Base-by-base conservation (phyloP, 768 basidiomycete genomes). In the Lactarius psammicola region DNA sequence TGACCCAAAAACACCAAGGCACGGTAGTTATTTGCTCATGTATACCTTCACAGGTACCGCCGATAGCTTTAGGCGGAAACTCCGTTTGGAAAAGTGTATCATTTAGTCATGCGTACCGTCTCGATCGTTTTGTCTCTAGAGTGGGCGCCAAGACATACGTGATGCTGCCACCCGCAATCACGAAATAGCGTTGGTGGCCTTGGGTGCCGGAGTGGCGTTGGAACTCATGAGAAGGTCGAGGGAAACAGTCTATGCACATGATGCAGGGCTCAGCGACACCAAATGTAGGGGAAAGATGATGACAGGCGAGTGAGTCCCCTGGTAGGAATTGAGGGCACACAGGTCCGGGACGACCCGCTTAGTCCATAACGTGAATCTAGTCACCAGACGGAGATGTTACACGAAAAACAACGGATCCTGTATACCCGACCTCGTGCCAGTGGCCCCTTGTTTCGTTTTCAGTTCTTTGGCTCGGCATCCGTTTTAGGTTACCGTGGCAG, bases 391-490 rank as follows among this genome's bases (percentile, higher is more conserved):
- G 23, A 51, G 11, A 49, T 11, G 13, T 13, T 49, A 49, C 49
- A 49, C 23, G 23, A 5, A 26, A 26, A 15, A 51, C 13, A 51
- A 51, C 49, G 49, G 49, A 51, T 51, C 49, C 26, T 15, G 23
- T 26, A 26, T n/a, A 23, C 6, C 49, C 13, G 13, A 26, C 49
- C 49, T 51, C 49, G 49, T 51, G 49, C 49, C 49, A 4, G n/a
- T 11, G 49, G 49, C 8, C 4, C 55, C 57, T 55, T 63, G 38
- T 62, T 44, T 40, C 53, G 13, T 46, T 40, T 28, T 66, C 53
- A 15, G 56, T 26, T 31, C 2, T 28, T 26, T 40, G n/a, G 33
- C 38, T 23, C 44, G 13, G 60, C 33, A 51, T 28, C 54, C 11
- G 23, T 55, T 53, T 42, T 13, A 33, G 34, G 57, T 30, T 18